These are phyloP conservation scores for Endocalyx cinctus DNA, from an alignment of 2,329 filamentous ascomycete genomes.

Conservation along the genomic window DNA sequence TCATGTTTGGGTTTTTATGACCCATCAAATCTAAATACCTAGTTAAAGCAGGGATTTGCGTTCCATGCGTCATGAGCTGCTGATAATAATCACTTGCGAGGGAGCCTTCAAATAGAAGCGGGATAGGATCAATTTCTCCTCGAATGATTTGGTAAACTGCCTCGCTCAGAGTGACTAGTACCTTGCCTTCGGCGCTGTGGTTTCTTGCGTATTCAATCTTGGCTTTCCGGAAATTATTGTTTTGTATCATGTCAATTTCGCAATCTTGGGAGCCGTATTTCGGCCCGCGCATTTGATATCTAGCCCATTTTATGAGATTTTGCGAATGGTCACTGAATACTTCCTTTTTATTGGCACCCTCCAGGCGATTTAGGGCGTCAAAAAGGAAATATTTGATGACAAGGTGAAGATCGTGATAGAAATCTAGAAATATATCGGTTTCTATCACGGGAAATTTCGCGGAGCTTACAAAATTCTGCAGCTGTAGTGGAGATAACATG, in stretches of 20 bases:
- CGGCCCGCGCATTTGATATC: not conserved
- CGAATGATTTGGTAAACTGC: not conserved
- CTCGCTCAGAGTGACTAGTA: not conserved
- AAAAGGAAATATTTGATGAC: constrained; percentile 1
- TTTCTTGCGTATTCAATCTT: not conserved
- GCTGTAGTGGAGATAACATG: not conserved
- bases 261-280: not conserved
- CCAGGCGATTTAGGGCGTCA: not conserved
- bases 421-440: not conserved
- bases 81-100: too few species aligned
- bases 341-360: not conserved
- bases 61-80: too few species aligned
- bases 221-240: not conserved
- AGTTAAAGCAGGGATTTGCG: too few species aligned
- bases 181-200: not conserved
- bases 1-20: too few species aligned
- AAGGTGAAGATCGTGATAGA: not conserved
- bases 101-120: too few species aligned
- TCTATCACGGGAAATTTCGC: not conserved
- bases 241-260: not conserved
- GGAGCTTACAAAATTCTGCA: not conserved
- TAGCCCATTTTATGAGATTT: constrained; percentile 1
- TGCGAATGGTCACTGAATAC: not conserved
- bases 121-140: too few species aligned
- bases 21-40: too few species aligned